Evolutionary conservation across 1,139 yeast species (phyloP), one percentile per base, ranked within the genome.

Genomic region (Blastobotrys proliferans): DNA sequence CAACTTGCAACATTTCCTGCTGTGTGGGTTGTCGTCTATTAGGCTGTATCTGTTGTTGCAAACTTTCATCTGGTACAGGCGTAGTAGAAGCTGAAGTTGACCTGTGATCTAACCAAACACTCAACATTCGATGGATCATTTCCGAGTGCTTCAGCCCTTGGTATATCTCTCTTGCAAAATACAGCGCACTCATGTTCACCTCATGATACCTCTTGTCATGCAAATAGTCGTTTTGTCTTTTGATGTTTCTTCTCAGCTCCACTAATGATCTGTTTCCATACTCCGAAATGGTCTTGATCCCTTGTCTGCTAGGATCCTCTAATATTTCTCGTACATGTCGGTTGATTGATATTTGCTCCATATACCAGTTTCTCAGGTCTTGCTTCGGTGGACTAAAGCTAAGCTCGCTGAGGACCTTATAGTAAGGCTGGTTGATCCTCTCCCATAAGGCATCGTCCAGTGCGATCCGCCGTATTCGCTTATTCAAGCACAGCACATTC

Each of bases 391-490:
- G 38, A n/a, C n/a, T 13, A 17, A 26, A 25, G n/a, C 21, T n/a
- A n/a, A n/a, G 21, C 11, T 13, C 9, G 14, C 43, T 38, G 3
- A 40, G 16, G n/a, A 20, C 17, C n/a, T 14, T 14, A 16, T 20
- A 34, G 16, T 29, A 34, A 2, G 43, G 43, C 33, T 18, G n/a
- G 13, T 29, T 27, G 4, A 40, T 3, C 18, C 18, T 13, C 3
- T 21, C 11, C 43, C 43, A 40, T 10, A 40, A n/a, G 6, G 13
- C 20, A 17, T 40, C 34, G 20, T 40, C 43, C 13, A 18, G 28
- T 13, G 38, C 27, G 24, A 40, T 25, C 6, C 38, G 9, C 6
- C 28, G 16, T 3, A 34, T 22, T 14, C 43, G 38, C 6, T 27
- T 24, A 16, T 13, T 27, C 26, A 35, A 26, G 10, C 9, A 18